Evolutionary conservation across 352 stramenopile genomes (phyloP).

Genomic region (Globisporangium ultimum): DNA sequence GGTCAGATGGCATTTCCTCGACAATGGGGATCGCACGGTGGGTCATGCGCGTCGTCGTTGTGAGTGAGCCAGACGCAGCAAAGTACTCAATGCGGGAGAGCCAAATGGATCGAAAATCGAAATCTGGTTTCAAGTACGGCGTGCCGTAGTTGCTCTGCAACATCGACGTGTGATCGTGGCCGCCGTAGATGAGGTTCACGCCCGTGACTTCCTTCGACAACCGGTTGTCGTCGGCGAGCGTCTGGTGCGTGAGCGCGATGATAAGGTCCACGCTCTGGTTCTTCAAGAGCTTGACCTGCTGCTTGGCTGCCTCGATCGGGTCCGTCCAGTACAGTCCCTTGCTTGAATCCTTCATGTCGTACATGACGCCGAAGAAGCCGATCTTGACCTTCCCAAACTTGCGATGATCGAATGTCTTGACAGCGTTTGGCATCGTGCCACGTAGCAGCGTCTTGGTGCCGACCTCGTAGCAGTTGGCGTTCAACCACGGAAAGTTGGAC

Average conservation of each 20-base stretch:
- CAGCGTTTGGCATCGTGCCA: constrained; percentile 41
- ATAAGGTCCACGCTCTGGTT: constrained; percentile 54
- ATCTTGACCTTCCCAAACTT: constrained; percentile 49
- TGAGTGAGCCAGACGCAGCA: constrained; percentile 21
- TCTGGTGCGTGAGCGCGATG: constrained; percentile 72
- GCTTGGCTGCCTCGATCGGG: constrained; percentile 48
- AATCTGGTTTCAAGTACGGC: constrained; percentile 69
- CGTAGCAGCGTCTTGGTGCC: constrained; percentile 39
- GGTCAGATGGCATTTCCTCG: constrained; percentile 54
- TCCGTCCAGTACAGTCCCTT: constrained; percentile 68
- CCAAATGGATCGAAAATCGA: constrained; percentile 76
- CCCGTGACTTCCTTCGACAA: constrained; percentile 61
- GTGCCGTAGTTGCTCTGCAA: constrained; percentile 64
- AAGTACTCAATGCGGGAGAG: constrained; percentile 60
- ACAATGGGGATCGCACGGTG: constrained; percentile 53
- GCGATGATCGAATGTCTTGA: constrained; percentile 43
- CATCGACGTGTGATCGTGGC: constrained; percentile 71
- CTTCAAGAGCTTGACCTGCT: constrained; percentile 42
- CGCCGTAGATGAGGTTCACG: constrained; percentile 65
- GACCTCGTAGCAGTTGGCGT: constrained; percentile 70
- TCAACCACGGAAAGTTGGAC: constrained; percentile 69
- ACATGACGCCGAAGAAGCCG: constrained; percentile 75
- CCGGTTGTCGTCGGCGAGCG: constrained; percentile 56
- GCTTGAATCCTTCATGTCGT: constrained; percentile 65
- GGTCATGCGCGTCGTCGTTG: constrained; percentile 38